Conservation (phyloP, 2,329 filamentous ascomycete species). For the Onygenales sp. region DNA sequence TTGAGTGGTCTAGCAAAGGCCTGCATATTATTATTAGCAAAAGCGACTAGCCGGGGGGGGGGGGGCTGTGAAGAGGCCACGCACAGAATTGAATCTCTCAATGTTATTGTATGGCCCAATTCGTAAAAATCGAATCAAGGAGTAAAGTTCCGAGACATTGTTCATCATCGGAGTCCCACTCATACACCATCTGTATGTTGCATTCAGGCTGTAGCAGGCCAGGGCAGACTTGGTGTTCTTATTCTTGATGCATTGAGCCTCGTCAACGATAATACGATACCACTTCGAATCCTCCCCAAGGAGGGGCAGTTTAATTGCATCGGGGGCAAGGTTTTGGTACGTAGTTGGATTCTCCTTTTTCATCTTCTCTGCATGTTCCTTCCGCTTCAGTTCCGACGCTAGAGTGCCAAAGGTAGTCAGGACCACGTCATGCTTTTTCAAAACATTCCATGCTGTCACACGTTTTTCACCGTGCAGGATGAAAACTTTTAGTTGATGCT, state of each 20-base stretch:
- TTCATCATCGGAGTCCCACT: constrained; percentile 90
- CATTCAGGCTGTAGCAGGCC: constrained; percentile 49
- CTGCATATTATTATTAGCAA: constrained; percentile 6
- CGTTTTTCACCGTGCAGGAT: constrained; percentile 60
- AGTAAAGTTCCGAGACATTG: constrained; percentile 64
- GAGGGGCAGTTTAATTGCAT: constrained; percentile 42
- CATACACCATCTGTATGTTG: constrained; percentile 61
- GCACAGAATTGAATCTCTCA: constrained; percentile 50
- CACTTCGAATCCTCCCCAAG: constrained; percentile 53
- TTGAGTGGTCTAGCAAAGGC: constrained; percentile 49
- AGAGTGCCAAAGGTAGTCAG: constrained; percentile 71
- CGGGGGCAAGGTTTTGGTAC: constrained; percentile 20
- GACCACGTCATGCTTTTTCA: constrained; percentile 63
- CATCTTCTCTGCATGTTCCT: constrained; percentile 43
- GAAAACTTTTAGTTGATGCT: constrained; percentile 53
- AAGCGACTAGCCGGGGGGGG: no score
- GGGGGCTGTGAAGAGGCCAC: constrained; percentile 13
- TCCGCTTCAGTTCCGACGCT: constrained; percentile 55
- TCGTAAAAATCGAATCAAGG: constrained; percentile 64
- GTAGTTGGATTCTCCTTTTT: constrained; percentile 36
- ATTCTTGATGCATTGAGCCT: constrained; percentile 77
- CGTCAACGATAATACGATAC: constrained; percentile 65
- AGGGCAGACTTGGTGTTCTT: constrained; percentile 51
- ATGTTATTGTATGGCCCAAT: constrained; percentile 65
- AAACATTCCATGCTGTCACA: constrained; percentile 45